Evolutionary conservation across 83 land plant genomes (phyloP).

Genomic region (Thuja plicata): DNA sequence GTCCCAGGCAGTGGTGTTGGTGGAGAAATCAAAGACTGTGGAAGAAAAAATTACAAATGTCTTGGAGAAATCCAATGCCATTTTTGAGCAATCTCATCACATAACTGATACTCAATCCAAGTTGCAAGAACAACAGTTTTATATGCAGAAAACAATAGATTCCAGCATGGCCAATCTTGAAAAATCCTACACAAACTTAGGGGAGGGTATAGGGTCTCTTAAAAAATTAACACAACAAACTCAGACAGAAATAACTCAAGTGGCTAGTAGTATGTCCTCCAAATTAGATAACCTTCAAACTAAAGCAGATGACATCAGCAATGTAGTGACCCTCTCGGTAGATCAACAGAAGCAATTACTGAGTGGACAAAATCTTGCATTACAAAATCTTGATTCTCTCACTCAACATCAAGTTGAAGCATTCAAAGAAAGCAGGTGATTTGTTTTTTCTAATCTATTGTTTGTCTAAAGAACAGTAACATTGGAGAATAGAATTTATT

Average conservation of each 20-base stretch:
- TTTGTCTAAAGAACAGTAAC: background rate
- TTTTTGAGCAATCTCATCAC: slow-evolving; percentile 42
- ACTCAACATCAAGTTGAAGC: slow-evolving; percentile 50
- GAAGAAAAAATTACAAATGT: slow-evolving; percentile 27
- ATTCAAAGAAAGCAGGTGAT: slow-evolving; percentile 62
- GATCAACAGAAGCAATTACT: slow-evolving; percentile 47
- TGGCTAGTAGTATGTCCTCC: slow-evolving; percentile 40
- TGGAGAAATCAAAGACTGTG: slow-evolving; percentile 26
- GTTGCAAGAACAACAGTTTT: slow-evolving; percentile 42
- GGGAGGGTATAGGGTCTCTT: slow-evolving; percentile 40
- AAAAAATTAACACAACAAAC: background rate
- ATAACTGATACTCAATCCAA: slow-evolving; percentile 46
- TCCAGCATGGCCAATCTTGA: slow-evolving; percentile 41
- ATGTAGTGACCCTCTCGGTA: slow-evolving; percentile 42
- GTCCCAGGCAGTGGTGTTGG: slow-evolving; percentile 37
- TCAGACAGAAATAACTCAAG: slow-evolving; percentile 26
- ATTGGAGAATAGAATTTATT: background rate
- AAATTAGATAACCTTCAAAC: slow-evolving; percentile 52
- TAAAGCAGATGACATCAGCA: slow-evolving; percentile 60
- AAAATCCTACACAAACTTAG: slow-evolving; percentile 41
- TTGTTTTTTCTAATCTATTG: background rate
- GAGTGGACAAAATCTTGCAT: slow-evolving; percentile 41
- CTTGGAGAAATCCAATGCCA: slow-evolving; percentile 30
- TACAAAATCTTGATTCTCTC: slow-evolving; percentile 43
- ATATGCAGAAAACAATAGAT: slow-evolving; percentile 40